phyloP scores from a whole-genome alignment of 1,284 basidiomycete species.

The Cutaneotrichosporon cavernicola region DNA sequence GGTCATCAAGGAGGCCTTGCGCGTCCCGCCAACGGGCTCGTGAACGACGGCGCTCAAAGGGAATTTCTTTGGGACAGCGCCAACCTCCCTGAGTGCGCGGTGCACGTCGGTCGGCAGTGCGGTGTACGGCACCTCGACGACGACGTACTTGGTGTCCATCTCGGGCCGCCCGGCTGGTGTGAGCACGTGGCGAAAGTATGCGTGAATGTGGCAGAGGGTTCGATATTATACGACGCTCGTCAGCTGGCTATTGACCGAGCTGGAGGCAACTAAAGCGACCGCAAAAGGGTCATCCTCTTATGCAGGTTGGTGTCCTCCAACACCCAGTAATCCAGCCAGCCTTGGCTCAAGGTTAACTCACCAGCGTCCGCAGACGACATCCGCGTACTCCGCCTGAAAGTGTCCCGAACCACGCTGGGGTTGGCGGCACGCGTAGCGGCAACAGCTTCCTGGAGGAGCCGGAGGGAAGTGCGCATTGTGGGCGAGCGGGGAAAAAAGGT shows the following conservation, averaged over 20 bases:
- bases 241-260: background rate
- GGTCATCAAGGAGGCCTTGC: slow-evolving; percentile 22
- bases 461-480: background rate
- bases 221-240: background rate
- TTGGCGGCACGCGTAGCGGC: background rate
- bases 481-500: background rate
- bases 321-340: background rate
- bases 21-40: slow-evolving; percentile 27
- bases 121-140: slow-evolving; percentile 29
- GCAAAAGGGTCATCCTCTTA: background rate
- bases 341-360: background rate
- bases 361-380: slow-evolving; percentile 3
- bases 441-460: background rate
- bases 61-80: slow-evolving; percentile 29
- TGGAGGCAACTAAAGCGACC: background rate
- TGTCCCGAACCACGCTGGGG: background rate
- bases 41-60: slow-evolving; percentile 28
- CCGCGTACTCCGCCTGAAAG: background rate
- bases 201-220: background rate
- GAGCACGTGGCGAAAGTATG: background rate
- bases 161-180: background rate
- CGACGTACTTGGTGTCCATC: slow-evolving; percentile 8
- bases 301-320: background rate
- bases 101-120: slow-evolving; percentile 30
- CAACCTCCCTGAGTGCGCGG: slow-evolving; percentile 26